These are phyloP conservation scores for Porcisia deanei DNA, from an alignment of 208 protist genomes.

Conservation along the genomic window DNA sequence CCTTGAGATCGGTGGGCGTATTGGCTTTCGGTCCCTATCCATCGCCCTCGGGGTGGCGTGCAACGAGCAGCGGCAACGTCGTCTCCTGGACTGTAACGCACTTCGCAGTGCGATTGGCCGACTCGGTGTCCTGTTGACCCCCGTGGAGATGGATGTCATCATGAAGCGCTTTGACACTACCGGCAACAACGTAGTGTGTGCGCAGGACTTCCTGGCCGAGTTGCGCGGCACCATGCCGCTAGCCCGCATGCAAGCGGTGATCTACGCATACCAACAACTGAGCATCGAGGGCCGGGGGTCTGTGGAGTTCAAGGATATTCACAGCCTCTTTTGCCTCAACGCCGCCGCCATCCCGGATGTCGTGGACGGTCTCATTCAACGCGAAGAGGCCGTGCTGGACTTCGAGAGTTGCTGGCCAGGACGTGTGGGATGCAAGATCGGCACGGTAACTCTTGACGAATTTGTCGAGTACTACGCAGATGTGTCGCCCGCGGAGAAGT, in stretches of 20 bases:
- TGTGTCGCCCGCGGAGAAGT: slow-evolving; percentile 71
- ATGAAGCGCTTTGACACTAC: slow-evolving; percentile 72
- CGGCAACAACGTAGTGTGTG: slow-evolving; percentile 72
- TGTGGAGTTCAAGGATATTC: slow-evolving; percentile 79
- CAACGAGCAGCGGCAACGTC: slow-evolving; percentile 57
- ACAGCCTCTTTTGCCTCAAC: slow-evolving; percentile 69
- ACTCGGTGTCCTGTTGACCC: slow-evolving; percentile 58
- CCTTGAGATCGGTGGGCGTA: slow-evolving; percentile 59
- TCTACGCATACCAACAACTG: slow-evolving; percentile 71
- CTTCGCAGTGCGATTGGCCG: slow-evolving; percentile 43
- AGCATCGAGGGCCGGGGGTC: slow-evolving; percentile 75
- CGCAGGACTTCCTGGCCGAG: slow-evolving; percentile 78
- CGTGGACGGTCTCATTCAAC: slow-evolving; percentile 50
- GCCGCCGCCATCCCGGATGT: slow-evolving; percentile 67
- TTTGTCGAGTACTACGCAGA: slow-evolving; percentile 93
- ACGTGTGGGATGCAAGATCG: slow-evolving; percentile 52
- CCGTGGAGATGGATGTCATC: slow-evolving; percentile 75
- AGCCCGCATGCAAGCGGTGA: slow-evolving; percentile 56
- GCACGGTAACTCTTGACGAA: slow-evolving; percentile 73
- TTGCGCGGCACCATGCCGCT: slow-evolving; percentile 77
- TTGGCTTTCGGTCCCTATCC: slow-evolving; percentile 75
- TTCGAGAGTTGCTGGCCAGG: slow-evolving; percentile 84
- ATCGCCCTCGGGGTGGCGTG: slow-evolving; percentile 73
- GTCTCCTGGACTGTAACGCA: slow-evolving; percentile 44
- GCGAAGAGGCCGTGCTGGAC: slow-evolving; percentile 77